These are phyloP conservation scores for Gaeumannomyces sp. DNA, from an alignment of 2,329 filamentous ascomycete species.

Conservation along the genomic window DNA sequence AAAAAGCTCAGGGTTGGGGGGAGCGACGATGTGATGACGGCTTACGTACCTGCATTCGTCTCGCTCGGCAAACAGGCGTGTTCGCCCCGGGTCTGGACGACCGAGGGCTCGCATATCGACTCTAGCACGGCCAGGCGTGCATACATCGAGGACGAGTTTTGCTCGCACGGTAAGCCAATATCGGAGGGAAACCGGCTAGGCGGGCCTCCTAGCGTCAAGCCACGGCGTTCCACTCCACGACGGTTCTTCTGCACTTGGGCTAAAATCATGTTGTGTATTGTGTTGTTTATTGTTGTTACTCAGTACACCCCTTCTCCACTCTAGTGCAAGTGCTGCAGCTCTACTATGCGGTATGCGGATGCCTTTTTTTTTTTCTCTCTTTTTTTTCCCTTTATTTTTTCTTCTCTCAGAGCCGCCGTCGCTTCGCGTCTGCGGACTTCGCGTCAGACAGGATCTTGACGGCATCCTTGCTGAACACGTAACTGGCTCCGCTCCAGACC, in stretches of 20 bases:
- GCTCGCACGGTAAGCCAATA: not conserved
- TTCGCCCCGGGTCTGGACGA: not conserved
- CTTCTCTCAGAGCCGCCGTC: not conserved
- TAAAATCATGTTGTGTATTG: not conserved
- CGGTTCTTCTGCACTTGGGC: not conserved
- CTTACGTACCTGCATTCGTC: too few species aligned
- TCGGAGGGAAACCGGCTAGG: not conserved
- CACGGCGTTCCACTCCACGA: too few species aligned
- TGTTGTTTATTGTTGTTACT: too few species aligned
- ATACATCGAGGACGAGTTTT: not conserved
- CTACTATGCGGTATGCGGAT: not conserved
- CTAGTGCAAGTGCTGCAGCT: not conserved
- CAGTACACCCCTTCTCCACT: not conserved
- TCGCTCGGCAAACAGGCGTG: too few species aligned
- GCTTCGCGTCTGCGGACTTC: conserved; percentile 12
- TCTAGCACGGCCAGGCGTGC: too few species aligned
- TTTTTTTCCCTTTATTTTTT: too few species aligned
- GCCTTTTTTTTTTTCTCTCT: not conserved
- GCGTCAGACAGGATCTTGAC: conserved; percentile 67
- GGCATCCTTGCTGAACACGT: conserved; percentile 83
- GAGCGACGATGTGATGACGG: too few species aligned
- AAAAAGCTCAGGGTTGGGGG: too few species aligned
- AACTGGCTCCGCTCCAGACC: conserved; percentile 88
- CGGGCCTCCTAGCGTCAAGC: not conserved
- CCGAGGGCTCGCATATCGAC: too few species aligned